Conservation (phyloP, 495 filamentous ascomycete species). For the Beverwykella pulmonaria region DNA sequence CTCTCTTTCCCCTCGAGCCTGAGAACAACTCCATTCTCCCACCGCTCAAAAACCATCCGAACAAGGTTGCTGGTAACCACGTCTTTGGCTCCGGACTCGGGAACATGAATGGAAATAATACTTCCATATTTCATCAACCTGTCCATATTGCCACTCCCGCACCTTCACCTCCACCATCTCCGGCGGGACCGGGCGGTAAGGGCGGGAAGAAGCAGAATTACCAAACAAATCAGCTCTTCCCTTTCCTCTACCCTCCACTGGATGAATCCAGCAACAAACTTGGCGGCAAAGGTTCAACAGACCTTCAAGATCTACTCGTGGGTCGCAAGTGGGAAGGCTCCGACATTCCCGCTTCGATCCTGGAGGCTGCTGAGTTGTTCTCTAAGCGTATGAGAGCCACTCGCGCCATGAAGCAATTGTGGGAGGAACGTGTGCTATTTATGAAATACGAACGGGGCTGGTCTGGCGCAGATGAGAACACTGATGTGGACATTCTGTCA, state of each 20-base stretch:
- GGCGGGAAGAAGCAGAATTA: slow-evolving; percentile 98
- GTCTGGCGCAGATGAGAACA: slow-evolving; percentile 44
- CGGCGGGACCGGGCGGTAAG: slow-evolving; percentile 83
- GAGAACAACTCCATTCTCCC: slow-evolving; percentile 91
- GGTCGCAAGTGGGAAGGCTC: slow-evolving; percentile 85
- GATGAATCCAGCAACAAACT: slow-evolving; percentile 80
- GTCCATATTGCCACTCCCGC: slow-evolving; percentile 98
- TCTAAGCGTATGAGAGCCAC: slow-evolving; percentile 86
- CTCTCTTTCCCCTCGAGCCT: slow-evolving; percentile 80
- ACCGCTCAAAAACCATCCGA: slow-evolving; percentile 73
- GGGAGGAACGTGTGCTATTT: slow-evolving; percentile 89
- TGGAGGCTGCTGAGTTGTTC: slow-evolving; percentile 94
- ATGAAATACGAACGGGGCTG: slow-evolving; percentile 91
- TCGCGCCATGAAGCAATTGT: slow-evolving; percentile 85
- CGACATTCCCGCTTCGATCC: slow-evolving; percentile 87
- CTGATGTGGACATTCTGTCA: slow-evolving; percentile 30
- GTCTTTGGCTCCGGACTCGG: slow-evolving; percentile 37
- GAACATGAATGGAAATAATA: slow-evolving; percentile 55
- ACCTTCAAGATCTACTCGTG: slow-evolving; percentile 72
- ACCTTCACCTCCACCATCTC: slow-evolving; percentile 94
- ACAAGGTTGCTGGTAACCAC: slow-evolving; percentile 45
- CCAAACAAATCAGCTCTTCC: slow-evolving; percentile 98
- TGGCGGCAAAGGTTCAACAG: slow-evolving; percentile 81
- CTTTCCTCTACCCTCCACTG: slow-evolving; percentile 92
- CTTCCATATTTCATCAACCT: slow-evolving; percentile 90